These are phyloP conservation scores for Rhododendron henanense DNA, from an alignment of 148 eudicot genomes.

Conservation along the genomic window DNA sequence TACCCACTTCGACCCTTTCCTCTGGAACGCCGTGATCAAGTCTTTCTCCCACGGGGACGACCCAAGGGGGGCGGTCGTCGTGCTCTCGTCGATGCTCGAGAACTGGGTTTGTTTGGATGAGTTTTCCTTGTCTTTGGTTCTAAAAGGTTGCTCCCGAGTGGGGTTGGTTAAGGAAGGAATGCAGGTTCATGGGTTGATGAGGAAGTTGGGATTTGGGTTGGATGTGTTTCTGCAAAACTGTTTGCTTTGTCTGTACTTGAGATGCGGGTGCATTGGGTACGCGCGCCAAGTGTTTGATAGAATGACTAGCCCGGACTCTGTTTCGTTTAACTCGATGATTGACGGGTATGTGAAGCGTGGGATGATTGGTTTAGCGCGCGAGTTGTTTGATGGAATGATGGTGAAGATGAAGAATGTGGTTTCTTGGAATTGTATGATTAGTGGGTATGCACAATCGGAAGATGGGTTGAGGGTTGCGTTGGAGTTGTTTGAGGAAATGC, in stretches of 20 bases:
- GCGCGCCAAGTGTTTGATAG: constrained; percentile 67
- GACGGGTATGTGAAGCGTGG: constrained; percentile 72
- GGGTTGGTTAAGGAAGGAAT: constrained; percentile 51
- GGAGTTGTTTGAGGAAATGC: constrained; percentile 56
- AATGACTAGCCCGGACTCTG: constrained; percentile 47
- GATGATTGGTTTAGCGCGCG: constrained; percentile 38
- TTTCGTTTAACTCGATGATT: constrained; percentile 65
- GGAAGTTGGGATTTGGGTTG: constrained; percentile 46
- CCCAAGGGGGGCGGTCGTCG: constrained; percentile 37
- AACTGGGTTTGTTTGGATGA: constrained; percentile 52
- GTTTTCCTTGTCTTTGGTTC: constrained; percentile 59
- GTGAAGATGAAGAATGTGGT: constrained; percentile 51
- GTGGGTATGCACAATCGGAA: constrained; percentile 45
- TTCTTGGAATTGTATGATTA: constrained; percentile 69
- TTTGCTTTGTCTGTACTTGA: constrained; percentile 54
- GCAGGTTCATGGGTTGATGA: constrained; percentile 75
- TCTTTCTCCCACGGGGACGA: constrained; percentile 49
- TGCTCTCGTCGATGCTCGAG: constrained; percentile 51
- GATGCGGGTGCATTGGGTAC: constrained; percentile 39
- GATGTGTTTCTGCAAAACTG: constrained; percentile 64
- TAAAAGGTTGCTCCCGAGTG: constrained; percentile 59
- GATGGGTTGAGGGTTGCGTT: constrained; percentile 46
- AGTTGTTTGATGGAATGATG: constrained; percentile 57
- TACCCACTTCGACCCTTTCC: constrained; percentile 41
- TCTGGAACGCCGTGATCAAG: constrained; percentile 67